Base-by-base conservation (phyloP, 2,329 filamentous ascomycete genomes). In the Botryotinia globosa region DNA sequence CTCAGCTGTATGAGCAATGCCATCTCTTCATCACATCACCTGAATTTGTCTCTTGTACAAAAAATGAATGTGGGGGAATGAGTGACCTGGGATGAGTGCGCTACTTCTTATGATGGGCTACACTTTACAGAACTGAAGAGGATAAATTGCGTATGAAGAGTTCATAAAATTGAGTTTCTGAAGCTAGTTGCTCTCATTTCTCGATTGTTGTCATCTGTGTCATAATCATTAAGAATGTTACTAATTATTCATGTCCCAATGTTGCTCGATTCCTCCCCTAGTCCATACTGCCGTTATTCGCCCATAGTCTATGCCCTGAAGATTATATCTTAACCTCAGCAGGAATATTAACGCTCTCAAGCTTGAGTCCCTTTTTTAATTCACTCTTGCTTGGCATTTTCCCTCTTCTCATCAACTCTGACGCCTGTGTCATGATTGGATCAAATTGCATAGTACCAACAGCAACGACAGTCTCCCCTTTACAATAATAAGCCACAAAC, bases 381-480 rank as follows among this genome's bases (percentile, higher is more conserved):
- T 97, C 88, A 75, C 84, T 89, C 89, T 97, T 98, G 71, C 84
- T 86, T 1, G 92, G 91, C 94, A 98, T 97, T 82, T 89, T 92
- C 54, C 89, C 89, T 75, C 89, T 85, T 74, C 91, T 87, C 93
- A 98, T 97, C 83, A 98, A 83, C 85, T 97, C 93, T 1, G 92
- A 92, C 69, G 87, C 87, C 83, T 98, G 93, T 2, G 84, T 83
- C 91, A 97, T 94, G 72, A 92, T 88, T 0, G 96, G 96, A 81
- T 99, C 96, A 83, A 89, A 90, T 76, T 91, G 91, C 94, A 98
- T 98, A 73, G 89, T 95, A 0, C 94, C 94, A 78, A 98, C 92
- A 0, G 96, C 96, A 20, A 98, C 92, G 1, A 98, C 90, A 0
- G 89, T 92, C 69, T 98, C 93, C 3, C 92, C 94, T 81, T 92